Percentiles rank a stretch among this genome's conserved stretches.
phyloP scores from a whole-genome alignment of 441 rosid genomes.

The Gossypium gossypioides region DNA sequence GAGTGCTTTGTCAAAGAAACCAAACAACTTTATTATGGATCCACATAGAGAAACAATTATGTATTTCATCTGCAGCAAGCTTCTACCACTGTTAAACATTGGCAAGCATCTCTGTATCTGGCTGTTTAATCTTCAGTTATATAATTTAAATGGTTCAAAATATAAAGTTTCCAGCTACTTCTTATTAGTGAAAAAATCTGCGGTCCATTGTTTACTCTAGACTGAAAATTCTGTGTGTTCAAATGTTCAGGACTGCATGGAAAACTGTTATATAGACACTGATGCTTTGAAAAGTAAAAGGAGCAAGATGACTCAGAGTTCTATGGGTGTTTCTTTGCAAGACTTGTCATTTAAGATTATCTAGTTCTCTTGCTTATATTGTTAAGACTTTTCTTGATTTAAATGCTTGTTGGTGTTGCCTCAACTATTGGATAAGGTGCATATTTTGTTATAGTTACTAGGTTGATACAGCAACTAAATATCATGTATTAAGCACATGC shows the following conservation, averaged over 20 bases:
- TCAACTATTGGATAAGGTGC: background rate
- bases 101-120: background rate
- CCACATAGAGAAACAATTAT: background rate
- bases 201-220: background rate
- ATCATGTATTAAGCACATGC: background rate
- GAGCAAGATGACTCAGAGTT: background rate
- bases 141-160: background rate
- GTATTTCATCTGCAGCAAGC: background rate
- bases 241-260: background rate
- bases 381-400: background rate
- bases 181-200: background rate
- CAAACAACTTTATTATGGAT: background rate
- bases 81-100: background rate
- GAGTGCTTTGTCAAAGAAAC: background rate
- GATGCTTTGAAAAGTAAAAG: background rate
- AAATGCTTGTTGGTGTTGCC: background rate
- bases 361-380: background rate
- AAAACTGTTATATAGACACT: background rate
- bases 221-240: background rate
- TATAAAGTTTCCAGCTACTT: background rate
- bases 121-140: background rate
- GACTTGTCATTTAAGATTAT: background rate
- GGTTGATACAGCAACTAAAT: background rate
- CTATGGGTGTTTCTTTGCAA: background rate
- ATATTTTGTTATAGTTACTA: background rate